Base-by-base conservation (phyloP, 306 rosid genomes). In the Fagus sylvatica region DNA sequence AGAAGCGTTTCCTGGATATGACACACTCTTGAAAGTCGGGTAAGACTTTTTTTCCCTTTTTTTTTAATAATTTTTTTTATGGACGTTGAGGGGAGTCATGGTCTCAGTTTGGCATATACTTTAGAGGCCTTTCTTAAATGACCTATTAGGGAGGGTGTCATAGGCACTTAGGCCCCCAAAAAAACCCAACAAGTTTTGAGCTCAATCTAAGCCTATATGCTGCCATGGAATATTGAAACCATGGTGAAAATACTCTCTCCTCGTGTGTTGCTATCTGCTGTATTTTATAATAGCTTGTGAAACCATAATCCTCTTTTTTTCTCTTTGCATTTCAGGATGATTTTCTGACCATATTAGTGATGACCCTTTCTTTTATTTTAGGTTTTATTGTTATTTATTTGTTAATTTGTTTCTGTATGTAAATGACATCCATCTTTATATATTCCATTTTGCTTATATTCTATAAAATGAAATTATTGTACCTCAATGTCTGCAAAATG, bases 1-100 rank as follows among this genome's bases (percentile, higher is more conserved):
- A 66, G 98, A 95, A 80, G 81, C 80, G 53, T 91, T 91, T 86
- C 93, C 98, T 4, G 98, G 98, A 85, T 87, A 91, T 57, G 98
- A 92, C 76, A 78, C 82, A 0, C 96, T 92, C 54, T 82, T 95
- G 81, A 90, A 79, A 89, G 90, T 95, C 66, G 98, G 98, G 98
- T 94, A 90, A 86, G 98, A 34, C 36, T 16, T 76, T 55, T 70
- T 46, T 4, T 53, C 28, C 28, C 28, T 22, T 22, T 22, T 22
- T 22, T 22, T 22, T 22, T 22, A 22, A n/a, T 19, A 59, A 30
- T 16, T 66, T 6, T 19, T 22, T 19, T 28, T 41, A 49, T 57
- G 17, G 16, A 10, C 11, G 34, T 34, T 10, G 13, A 17, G 37
- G 42, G 19, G 57, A 66, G n/a, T 11, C 75, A 28, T n/a, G 46